These are phyloP conservation scores for Oxyria digyna DNA, from an alignment of 148 eudicot species.

Conservation along the genomic window DNA sequence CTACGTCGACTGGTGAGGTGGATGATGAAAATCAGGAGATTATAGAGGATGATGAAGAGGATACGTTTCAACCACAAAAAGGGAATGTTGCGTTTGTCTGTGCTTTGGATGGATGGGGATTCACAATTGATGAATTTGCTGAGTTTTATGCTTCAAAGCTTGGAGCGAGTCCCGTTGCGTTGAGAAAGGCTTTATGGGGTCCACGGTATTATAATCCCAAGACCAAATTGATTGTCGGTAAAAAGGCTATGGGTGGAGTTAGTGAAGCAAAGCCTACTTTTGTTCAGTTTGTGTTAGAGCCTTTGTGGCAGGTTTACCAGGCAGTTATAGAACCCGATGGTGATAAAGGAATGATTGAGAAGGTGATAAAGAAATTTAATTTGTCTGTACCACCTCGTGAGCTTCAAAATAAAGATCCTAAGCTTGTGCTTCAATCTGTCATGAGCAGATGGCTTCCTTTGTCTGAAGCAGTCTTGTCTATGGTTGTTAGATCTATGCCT, in stretches of 20 bases:
- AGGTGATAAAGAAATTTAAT: conserved; percentile 56
- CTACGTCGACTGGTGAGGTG: conserved; percentile 31
- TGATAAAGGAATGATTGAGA: conserved; percentile 47
- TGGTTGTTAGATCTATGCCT: conserved; percentile 67
- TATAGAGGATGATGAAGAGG: conserved; percentile 81
- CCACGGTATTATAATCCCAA: conserved; percentile 67
- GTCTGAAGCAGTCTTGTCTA: conserved; percentile 52
- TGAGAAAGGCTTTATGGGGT: conserved; percentile 77
- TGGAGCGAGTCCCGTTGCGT: conserved; percentile 36
- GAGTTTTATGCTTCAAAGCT: conserved; percentile 65
- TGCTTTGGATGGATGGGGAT: conserved; percentile 97
- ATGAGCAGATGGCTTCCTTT: conserved; percentile 93
- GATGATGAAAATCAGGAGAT: conserved; percentile 38
- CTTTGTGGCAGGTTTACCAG: conserved; percentile 77
- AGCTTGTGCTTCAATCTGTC: conserved; percentile 61
- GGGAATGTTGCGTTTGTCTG: conserved; percentile 92
- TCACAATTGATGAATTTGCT: conserved; percentile 63
- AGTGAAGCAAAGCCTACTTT: conserved; percentile 69
- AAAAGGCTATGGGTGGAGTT: conserved; percentile 46
- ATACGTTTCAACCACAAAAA: conserved; percentile 82
- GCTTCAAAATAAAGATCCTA: conserved; percentile 67
- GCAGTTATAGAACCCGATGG: conserved; percentile 52
- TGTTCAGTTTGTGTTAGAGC: conserved; percentile 77
- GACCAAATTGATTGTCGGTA: conserved; percentile 39
- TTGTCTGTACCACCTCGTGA: conserved; percentile 59